Evolutionary conservation across 1,139 yeast genomes (phyloP).

Genomic region (Sugiyamaella japonica): DNA sequence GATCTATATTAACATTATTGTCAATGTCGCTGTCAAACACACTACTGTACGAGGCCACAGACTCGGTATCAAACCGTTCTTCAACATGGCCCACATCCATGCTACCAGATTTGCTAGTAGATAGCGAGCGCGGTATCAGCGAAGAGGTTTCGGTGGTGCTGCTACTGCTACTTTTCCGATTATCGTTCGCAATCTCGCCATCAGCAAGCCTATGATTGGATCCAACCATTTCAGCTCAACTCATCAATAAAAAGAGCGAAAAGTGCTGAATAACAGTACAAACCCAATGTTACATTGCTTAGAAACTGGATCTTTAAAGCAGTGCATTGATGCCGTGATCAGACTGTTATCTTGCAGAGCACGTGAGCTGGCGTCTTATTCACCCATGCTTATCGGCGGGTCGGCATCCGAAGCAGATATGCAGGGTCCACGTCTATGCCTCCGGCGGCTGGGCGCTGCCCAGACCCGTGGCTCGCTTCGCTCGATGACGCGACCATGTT

Average conservation of each 20-base stretch:
- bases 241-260: too few relatives aligned
- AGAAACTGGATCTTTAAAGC: too few relatives aligned
- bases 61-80: conserved; percentile 5
- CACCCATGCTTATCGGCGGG: too few relatives aligned
- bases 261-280: neutral
- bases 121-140: neutral
- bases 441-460: too few relatives aligned
- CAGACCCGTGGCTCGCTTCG: too few relatives aligned
- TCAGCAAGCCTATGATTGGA: neutral
- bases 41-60: conserved; percentile 4
- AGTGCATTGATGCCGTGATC: too few relatives aligned
- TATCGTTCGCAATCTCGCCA: neutral
- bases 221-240: neutral
- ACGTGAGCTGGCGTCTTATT: too few relatives aligned
- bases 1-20: conserved; percentile 6
- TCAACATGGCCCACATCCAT: conserved; percentile 3
- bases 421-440: too few relatives aligned
- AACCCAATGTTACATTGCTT: too few relatives aligned
- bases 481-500: too few relatives aligned
- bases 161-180: neutral
- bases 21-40: conserved; percentile 6
- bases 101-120: neutral
- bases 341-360: too few relatives aligned
- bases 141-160: neutral
- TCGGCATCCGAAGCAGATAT: too few relatives aligned